Conservation (phyloP, 129 eudicot genomes). For the Pittosporum tobira region DNA sequence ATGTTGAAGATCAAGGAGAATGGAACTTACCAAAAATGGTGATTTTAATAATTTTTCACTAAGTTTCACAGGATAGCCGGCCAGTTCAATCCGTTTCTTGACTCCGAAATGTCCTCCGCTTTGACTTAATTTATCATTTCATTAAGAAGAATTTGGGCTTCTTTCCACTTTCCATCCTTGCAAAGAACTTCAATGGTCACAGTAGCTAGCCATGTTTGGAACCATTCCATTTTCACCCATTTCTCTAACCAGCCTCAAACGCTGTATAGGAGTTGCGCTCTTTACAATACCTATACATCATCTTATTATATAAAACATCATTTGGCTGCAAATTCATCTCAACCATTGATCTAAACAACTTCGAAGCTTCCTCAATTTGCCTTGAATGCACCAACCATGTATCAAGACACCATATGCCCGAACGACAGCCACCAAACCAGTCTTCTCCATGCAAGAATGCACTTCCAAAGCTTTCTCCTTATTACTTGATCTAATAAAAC, state of each 20-base stretch:
- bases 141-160: constrained; percentile 27
- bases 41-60: background rate
- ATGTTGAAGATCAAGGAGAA: background rate
- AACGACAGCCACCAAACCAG: constrained; percentile 22
- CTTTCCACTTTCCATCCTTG: constrained; percentile 39
- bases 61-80: background rate
- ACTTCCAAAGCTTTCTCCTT: constrained; percentile 41
- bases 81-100: too few species aligned
- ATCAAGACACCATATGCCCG: constrained; percentile 40
- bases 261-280: constrained; percentile 49
- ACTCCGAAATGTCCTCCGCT: background rate
- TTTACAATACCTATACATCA: constrained; percentile 48
- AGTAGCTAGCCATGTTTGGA: constrained; percentile 40
- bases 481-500: constrained; percentile 24
- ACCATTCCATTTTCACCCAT: constrained; percentile 37
- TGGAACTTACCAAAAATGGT: background rate
- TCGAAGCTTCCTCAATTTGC: constrained; percentile 50
- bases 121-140: constrained; percentile 29
- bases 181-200: constrained; percentile 34
- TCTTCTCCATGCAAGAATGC: constrained; percentile 28
- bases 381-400: constrained; percentile 46
- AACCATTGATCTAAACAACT: constrained; percentile 33
- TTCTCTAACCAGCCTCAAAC: constrained; percentile 35
- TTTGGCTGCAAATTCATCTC: constrained; percentile 29
- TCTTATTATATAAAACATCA: constrained; percentile 40